These are phyloP conservation scores for Fusarium caatingaense DNA, from an alignment of 2,329 filamentous ascomycete genomes.

Conservation along the genomic window DNA sequence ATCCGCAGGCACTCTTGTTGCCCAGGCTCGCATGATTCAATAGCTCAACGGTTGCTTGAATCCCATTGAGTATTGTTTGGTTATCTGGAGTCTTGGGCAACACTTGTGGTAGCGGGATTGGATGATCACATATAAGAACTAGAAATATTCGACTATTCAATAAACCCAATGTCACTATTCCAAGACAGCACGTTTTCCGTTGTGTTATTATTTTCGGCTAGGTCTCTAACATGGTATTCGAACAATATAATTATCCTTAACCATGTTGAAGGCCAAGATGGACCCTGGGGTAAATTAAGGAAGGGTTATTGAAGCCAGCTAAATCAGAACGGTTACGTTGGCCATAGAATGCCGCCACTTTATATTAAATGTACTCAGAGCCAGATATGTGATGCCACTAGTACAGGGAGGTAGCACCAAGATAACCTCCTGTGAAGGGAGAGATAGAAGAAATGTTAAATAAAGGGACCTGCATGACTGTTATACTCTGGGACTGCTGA, in stretches of 20 bases:
- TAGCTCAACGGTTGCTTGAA: too few species aligned
- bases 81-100: neutral
- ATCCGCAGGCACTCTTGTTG: too few species aligned
- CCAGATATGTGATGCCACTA: neutral
- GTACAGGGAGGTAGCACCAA: neutral
- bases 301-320: neutral
- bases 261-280: neutral
- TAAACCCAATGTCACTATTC: neutral
- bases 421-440: neutral
- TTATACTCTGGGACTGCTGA: neutral
- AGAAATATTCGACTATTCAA: neutral
- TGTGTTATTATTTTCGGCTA: too few species aligned
- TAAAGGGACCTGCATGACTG: neutral
- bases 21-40: too few species aligned
- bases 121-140: neutral
- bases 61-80: too few species aligned
- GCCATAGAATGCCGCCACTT: conserved; percentile 10
- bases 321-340: neutral
- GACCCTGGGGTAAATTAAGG: neutral
- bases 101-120: neutral
- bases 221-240: too few species aligned
- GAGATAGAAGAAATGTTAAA: neutral
- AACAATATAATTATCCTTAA: too few species aligned
- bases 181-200: neutral
- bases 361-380: conserved; percentile 18